Base-by-base conservation (phyloP, 1,139 yeast genomes). In the Candida pseudocylindracea region DNA sequence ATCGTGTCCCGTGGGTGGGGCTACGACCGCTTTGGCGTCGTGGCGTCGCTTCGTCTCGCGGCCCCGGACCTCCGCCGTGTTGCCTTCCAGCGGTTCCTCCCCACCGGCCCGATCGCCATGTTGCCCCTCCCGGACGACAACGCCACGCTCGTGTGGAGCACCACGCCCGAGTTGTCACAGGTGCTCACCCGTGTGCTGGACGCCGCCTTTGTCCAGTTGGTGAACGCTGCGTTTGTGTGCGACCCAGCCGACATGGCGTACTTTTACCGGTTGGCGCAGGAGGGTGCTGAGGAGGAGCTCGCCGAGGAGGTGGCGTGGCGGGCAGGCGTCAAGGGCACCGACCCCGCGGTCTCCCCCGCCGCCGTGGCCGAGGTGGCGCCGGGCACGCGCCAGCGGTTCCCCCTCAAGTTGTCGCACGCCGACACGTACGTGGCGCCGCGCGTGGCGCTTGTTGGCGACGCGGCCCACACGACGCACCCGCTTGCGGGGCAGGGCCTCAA, bases 401-500 rank as follows among this genome's bases (percentile, higher is more conserved):
- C 98, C 7, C 57, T 91, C 42, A 73, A 74, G 41, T 54, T 85
- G 59, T 71, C 85, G 24, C 96, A 91, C 46, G 93, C 94, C 3
- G 96, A 88, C 45, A 67, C 79, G 1, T 88, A 91, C 47, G 69
- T 80, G 11, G 68, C 71, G 1, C 85, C 79, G 5, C 61, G 98
- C 41, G 66, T 85, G 27, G 98, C 96, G 0, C 57, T 88, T 13
- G 76, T 88, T 8, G 98, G 99, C 13, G 99, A 88, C 52, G 98
- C 99, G 1, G 98, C 96, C 0, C 99, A 88, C 43, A 76, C 96
- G 0, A 80, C 93, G 1, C 98, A 88, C 49, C 98, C 99, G 2
- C 60, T 88, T 37, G 96, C 96, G 2, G 99, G 99, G 4, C 98
- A 91, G 53, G 98, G 99, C 11, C 64, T 88, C 37, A 88, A 88